Base-by-base conservation (phyloP, 805 yeast genomes). In the Wickerhamiella allomyrinae region DNA sequence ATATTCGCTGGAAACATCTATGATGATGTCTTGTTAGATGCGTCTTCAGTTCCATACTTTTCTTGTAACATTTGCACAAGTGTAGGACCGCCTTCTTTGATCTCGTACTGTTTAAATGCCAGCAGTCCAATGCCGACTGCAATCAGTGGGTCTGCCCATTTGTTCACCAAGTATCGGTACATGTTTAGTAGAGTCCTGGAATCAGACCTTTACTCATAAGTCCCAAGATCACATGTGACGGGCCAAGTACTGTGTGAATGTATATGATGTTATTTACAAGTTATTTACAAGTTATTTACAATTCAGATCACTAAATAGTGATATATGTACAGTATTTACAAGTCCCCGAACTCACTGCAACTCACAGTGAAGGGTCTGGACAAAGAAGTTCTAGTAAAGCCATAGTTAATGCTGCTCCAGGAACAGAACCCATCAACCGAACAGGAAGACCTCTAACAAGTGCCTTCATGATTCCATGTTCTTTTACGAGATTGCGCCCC, bases 401-500 rank as follows among this genome's bases (percentile, higher is more conserved):
- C 68, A 65, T 63, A n/a, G 62, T 53, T 29, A 65, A 49, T 4
- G 63, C 66, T 24, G 62, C 54, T 15, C 66, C 52, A 13, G 69
- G 69, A 19, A 62, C 57, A 1, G 65, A 55, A 46, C 63, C 60
- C 39, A 58, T 20, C 38, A 65, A 49, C 7, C 68, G 50, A 20
- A 64, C 49, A 17, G 54, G 60, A 29, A 65, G 53, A 2, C 69
- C 69, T 36, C 57, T 56, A 20, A 59, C 44, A 19, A 60, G 41
- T 4, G 67, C 63, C 6, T 63, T 38, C 14, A 50, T 29, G 19
- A 61, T 11, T 9, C 69, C 69, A 19, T 49, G 51, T 41, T 65
- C 69, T 21, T 46, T 50, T 14, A 65, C 46, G 21, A 65, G 50
- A 42, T 62, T 65, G 22, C 45, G 42, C 17, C 59, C 62, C 9